Base-by-base conservation (phyloP, 1,139 yeast species). In the Scheffersomyces lignicola region DNA sequence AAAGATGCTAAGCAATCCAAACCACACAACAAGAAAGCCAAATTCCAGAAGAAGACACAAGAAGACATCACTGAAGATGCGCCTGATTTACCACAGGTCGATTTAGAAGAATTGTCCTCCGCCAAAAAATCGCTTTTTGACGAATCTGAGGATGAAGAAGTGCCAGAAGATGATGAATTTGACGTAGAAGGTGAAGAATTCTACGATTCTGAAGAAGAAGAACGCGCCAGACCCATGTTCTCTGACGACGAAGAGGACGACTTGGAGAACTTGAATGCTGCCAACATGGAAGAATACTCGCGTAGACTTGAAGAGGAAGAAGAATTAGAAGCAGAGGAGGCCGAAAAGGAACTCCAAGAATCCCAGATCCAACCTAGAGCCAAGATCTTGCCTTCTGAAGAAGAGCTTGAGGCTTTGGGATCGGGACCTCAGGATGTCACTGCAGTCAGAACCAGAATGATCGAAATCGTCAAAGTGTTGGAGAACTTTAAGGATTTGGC, bases 391-490 rank as follows among this genome's bases (percentile, higher is more conserved):
- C 92, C 92, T 25, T 69, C 81, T 4, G 76, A 60, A 41, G 85
- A 76, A 48, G 78, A 75, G 50, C 80, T 73, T 42, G 69, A 67
- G 32, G 69, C 69, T 34, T 64, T 71, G 37, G 65, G 62, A 14
- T 56, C 58, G 12, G 79, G 76, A 16, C 83, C 86, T 29, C 79
- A 79, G 51, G 96, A 90, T 56, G 73, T 90, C 36, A 84, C 89
- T 8, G 73, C 86, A 52, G 76, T 87, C 12, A 80, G 97, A 63
- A 87, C 97, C 16, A 79, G 99, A 64, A 90, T 94, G 83, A 80
- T 92, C 47, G 98, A 94, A 68, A 78, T 94, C 42, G 94, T 89
- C 35, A 90, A 90, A 60, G 97, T 92, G n/a, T 75, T 94, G 50
- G 97, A 90, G 58, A 88, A 92, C 62, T 89, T 90, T 65, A 83